Evolutionary conservation across 352 stramenopile species (phyloP).

Genomic region (Pythium monospermum): DNA sequence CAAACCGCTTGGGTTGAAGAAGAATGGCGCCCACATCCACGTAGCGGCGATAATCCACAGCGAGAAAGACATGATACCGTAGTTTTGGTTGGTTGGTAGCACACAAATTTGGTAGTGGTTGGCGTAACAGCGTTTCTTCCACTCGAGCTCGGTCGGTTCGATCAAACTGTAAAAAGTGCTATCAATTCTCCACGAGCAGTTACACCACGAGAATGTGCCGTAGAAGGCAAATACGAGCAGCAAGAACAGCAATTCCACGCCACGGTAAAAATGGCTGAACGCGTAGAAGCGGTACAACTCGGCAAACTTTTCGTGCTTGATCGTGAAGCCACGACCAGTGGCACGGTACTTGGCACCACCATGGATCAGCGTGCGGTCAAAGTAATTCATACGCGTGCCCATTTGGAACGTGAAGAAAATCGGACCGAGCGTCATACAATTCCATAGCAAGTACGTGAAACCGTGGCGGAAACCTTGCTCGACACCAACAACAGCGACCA

Average conservation of each 20-base stretch:
- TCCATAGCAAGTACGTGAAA: conserved; percentile 91
- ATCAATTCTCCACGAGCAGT: conserved; percentile 79
- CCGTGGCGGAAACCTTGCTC: conserved; percentile 95
- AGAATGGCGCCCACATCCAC: conserved; percentile 85
- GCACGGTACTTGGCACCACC: conserved; percentile 97
- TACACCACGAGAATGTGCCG: conserved; percentile 93
- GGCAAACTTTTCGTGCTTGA: conserved; percentile 97
- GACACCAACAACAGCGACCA: conserved; percentile 96
- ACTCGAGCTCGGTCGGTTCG: conserved; percentile 67
- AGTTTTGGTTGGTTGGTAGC: conserved; percentile 95
- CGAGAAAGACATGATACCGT: conserved; percentile 97
- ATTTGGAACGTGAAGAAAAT: conserved; percentile 99
- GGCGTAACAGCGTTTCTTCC: conserved; percentile 71
- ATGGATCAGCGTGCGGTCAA: conserved; percentile 96
- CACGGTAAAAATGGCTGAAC: conserved; percentile 97
- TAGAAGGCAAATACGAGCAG: conserved; percentile 82
- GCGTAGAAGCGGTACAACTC: conserved; percentile 98
- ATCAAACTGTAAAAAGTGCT: conserved; percentile 68
- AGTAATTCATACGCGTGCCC: conserved; percentile 98
- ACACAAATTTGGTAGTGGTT: conserved; percentile 88
- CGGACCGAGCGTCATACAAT: conserved; percentile 96
- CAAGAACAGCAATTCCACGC: conserved; percentile 91
- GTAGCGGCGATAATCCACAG: conserved; percentile 92
- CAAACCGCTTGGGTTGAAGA: conserved; percentile 97
- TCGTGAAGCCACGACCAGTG: conserved; percentile 98